These are phyloP conservation scores for Globisporangium emineosum DNA, from an alignment of 352 stramenopile species.

Conservation along the genomic window DNA sequence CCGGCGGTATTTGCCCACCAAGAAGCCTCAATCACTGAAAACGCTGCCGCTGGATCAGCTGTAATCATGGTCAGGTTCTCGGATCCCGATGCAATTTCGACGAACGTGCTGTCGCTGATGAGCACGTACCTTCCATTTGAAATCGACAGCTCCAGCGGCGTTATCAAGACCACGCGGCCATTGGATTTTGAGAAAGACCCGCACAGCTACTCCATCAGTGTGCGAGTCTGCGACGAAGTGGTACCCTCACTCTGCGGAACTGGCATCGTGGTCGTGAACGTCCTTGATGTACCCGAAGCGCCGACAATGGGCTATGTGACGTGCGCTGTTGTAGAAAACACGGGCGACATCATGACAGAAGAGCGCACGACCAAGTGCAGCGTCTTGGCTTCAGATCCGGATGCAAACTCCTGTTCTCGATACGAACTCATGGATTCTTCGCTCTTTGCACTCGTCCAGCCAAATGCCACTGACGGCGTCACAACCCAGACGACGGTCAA, in stretches of 20 bases:
- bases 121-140: conserved; percentile 14
- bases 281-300: conserved; percentile 35
- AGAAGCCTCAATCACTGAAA: conserved; percentile 33
- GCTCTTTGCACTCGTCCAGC: conserved; percentile 6
- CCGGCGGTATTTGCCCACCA: conserved; percentile 27
- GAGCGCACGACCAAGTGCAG: conserved; percentile 23
- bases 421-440: conserved; percentile 31
- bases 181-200: conserved; percentile 49
- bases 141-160: conserved; percentile 12
- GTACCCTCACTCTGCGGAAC: conserved; percentile 32
- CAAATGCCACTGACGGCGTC: not conserved
- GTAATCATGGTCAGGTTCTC: conserved; percentile 28
- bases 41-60: conserved; percentile 22
- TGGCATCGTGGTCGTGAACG: conserved; percentile 27
- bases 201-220: conserved; percentile 27
- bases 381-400: conserved; percentile 38
- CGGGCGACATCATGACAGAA: conserved; percentile 21
- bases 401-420: conserved; percentile 39
- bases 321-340: conserved; percentile 51
- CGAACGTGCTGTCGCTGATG: conserved; percentile 16
- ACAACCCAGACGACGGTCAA: not conserved
- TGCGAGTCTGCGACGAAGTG: conserved; percentile 44
- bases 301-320: conserved; percentile 27
- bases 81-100: conserved; percentile 34
- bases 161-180: conserved; percentile 30